Evolutionary conservation across 208 protist species (phyloP).

Genomic region (Crithidia expoeki): DNA sequence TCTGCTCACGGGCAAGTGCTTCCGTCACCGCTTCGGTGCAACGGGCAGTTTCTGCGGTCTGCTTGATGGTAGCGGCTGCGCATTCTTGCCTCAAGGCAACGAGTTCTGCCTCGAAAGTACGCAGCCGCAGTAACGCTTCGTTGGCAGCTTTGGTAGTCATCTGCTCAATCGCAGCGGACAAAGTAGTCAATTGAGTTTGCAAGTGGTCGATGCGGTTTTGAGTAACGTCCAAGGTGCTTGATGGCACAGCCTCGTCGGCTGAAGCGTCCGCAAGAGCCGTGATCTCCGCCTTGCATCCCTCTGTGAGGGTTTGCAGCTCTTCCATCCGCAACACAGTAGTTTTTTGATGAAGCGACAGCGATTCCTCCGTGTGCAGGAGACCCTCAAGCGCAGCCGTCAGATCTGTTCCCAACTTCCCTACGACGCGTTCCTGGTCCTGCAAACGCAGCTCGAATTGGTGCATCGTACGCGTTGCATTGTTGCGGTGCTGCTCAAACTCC

Average conservation of each 20-base stretch:
- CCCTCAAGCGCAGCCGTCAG: constrained; percentile 39
- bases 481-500: constrained; percentile 27
- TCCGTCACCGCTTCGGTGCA: background rate
- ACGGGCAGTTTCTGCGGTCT: background rate
- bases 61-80: background rate
- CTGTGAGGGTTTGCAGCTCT: constrained; percentile 9
- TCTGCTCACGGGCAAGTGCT: background rate
- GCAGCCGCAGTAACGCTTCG: constrained; percentile 1
- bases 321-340: constrained; percentile 6
- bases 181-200: background rate
- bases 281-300: background rate
- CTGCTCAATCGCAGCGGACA: constrained; percentile 4
- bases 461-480: constrained; percentile 5
- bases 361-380: constrained; percentile 26
- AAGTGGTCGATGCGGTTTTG: background rate
- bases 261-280: background rate
- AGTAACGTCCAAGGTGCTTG: background rate
- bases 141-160: background rate
- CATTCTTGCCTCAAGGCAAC: constrained; percentile 11
- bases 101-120: constrained; percentile 4
- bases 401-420: constrained; percentile 35
- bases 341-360: constrained; percentile 19
- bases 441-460: constrained; percentile 23
- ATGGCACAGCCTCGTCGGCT: background rate
- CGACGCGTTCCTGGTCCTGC: constrained; percentile 24